Base-by-base conservation (phyloP, 169 alveolate genomes). In the Plasmodium inui region DNA sequence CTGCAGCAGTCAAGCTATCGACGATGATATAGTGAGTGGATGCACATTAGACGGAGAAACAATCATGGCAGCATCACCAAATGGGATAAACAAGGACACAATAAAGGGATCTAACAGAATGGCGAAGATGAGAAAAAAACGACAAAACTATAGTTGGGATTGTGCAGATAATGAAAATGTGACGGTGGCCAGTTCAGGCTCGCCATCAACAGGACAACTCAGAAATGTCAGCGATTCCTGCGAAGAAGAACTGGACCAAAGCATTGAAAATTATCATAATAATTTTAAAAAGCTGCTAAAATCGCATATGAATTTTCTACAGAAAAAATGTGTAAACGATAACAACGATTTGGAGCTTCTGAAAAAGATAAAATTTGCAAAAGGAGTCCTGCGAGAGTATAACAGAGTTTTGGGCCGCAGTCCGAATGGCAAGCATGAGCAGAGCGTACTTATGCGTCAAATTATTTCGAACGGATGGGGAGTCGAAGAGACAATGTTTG, bases 351-450 rank as follows among this genome's bases (percentile, higher is more conserved):
- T 83, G 71, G 67, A 19, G 17, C 50, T 83, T 83, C 41, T 83
- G 9, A 39, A 67, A 37, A 83, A 83, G 67, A 83, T 83, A 83
- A 83, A 83, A 83, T 83, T 37, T 61, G 92, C 92, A 37, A 83
- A 83, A 10, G 82, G 82, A 19, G 46, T 83, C 8, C 50, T 83
- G 46, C 70, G 74, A 3, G 92, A 83, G 73, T 83, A 83, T 28
- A 61, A 34, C 22, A 83, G 67, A 4, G 44, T 83, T 26, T 30
- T 83, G 71, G 46, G 74, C 32, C 70, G 22, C 3, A 41, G 26
- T 26, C 37, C 73, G 30, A 41, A 39, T 70, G n/a, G 19, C 39
- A 32, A 83, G 50, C 5, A 14, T 12, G 55, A 83, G 30, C 26
- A 67, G 28, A 67, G 41, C 50, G 70, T 41, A 37, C 32, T 53